These are phyloP conservation scores for Auricularia sp. DNA, from an alignment of 768 basidiomycete species.

Conservation along the genomic window DNA sequence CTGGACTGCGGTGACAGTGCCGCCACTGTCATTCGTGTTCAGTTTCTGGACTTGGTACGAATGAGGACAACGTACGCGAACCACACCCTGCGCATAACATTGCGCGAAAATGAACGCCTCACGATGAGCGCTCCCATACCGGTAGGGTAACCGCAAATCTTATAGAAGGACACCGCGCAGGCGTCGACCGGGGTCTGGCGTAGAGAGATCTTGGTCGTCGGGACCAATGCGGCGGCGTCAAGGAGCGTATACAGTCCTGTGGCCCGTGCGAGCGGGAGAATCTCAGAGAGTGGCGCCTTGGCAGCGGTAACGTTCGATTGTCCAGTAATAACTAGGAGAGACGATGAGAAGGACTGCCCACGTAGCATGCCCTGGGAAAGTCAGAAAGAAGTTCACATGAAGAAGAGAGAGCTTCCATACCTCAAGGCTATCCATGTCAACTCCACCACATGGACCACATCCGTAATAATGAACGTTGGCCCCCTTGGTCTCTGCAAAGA, in stretches of 20 bases:
- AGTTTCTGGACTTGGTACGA: slow-evolving; percentile 36
- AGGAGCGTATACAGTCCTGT: slow-evolving; percentile 48
- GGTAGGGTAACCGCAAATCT: slow-evolving; percentile 12
- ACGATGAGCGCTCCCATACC: slow-evolving; percentile 9
- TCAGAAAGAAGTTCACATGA: slow-evolving; percentile 6
- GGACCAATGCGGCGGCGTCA: slow-evolving; percentile 73
- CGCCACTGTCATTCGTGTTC: slow-evolving; percentile 34
- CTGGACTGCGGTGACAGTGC: slow-evolving; percentile 74
- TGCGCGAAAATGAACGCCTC: slow-evolving; percentile 34
- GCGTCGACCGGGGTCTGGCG: slow-evolving; percentile 32
- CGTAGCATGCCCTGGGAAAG: slow-evolving; percentile 40
- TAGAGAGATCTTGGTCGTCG: slow-evolving; percentile 60
- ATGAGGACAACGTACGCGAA: not conserved
- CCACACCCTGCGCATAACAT: not conserved
- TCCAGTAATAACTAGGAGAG: slow-evolving; percentile 66
- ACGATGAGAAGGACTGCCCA: slow-evolving; percentile 42
- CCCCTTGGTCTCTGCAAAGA: slow-evolving; percentile 51
- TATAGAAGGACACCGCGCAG: slow-evolving; percentile 12
- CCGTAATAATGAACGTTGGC: slow-evolving; percentile 56
- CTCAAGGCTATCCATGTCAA: slow-evolving; percentile 48
- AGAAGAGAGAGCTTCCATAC: slow-evolving; percentile 26
- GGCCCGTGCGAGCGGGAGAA: not conserved
- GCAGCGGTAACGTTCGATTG: slow-evolving; percentile 77
- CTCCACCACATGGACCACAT: slow-evolving; percentile 54
- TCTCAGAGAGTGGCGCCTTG: slow-evolving; percentile 44